Evolutionary conservation across 495 filamentous ascomycete genomes (phyloP), one percentile per base, ranked within the genome.

Genomic region (Astrocystis sublimbata): DNA sequence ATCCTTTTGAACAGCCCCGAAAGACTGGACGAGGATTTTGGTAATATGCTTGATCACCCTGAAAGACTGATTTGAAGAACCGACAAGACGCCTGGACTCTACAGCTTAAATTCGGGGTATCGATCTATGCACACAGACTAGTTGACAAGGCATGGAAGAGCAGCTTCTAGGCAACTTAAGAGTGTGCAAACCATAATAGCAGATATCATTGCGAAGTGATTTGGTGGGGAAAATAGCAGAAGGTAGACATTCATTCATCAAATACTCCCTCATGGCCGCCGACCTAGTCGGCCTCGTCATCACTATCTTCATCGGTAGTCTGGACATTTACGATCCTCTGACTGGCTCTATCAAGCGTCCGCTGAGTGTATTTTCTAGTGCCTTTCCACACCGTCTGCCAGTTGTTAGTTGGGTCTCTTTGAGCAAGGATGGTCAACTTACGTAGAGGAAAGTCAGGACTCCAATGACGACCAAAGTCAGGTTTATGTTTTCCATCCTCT

Each of bases 61-160:
- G 65, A 65, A 57, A 66, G 19, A 51, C 70, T 66, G 64, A 38
- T 60, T 66, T 38, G 40, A 62, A 63, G 65, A 55, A 61, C 40
- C 45, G 64, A 55, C 78, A 81, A 80, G 76, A 81, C 78, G 78
- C 65, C 72, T 60, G 49, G 43, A 63, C 73, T 65, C 71, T 40
- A 70, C 66, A 71, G 75, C 63, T 60, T n/a, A 55, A 64, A 64
- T 65, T 46, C 67, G 67, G 70, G 77, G 61, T 65, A 75, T 90
- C 74, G 64, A 81, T 97, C 81, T 97, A 80, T 90, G 92, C 92
- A 94, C 87, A 86, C 83, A 89, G 92, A 96, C 92, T 92, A 84
- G 93, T 92, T 85, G 86, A 83, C 90, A 92, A 85, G 79, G 82
- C 86, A 93, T 86, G 80, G 88, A 79, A 66, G 83, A 77, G 80